Percentiles rank a stretch among this genome's conserved stretches.
Conservation (phyloP, 345 rosid genomes). For the Cardamine resedifolia region DNA sequence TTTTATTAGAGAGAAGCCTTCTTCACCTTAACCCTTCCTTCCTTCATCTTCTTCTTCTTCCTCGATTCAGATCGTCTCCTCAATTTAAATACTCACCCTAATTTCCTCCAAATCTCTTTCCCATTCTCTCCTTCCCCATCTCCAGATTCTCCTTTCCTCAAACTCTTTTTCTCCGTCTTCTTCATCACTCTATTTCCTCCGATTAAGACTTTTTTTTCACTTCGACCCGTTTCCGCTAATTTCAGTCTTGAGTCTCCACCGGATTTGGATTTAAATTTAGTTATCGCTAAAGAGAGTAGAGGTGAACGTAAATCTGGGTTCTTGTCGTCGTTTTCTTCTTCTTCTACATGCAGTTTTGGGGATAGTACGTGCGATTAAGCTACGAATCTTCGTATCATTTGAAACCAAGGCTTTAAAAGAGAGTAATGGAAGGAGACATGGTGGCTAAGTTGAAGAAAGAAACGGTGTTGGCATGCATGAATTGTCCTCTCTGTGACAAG, state of each 20-base stretch:
- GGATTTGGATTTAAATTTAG: conserved; percentile 44
- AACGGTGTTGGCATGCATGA: conserved; percentile 82
- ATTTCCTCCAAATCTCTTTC: background rate
- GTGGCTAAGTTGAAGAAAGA: conserved; percentile 71
- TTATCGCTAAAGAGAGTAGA: background rate
- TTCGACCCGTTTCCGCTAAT: background rate
- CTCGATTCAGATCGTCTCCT: conserved; percentile 36
- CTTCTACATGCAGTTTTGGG: conserved; percentile 48
- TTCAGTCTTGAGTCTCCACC: background rate
- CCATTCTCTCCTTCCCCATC: conserved; percentile 1
- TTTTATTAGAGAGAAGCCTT: background rate
- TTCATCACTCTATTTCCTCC: conserved; percentile 13
- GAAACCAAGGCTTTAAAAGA: background rate
- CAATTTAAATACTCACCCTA: background rate
- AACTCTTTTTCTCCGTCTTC: conserved; percentile 2
- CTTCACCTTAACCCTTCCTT: conserved; percentile 6
- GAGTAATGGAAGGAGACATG: conserved; percentile 43
- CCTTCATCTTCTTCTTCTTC: conserved; percentile 7
- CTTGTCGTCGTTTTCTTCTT: conserved; percentile 1
- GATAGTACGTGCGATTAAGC: conserved; percentile 38
- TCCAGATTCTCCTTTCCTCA: conserved; percentile 10
- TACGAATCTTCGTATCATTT: background rate
- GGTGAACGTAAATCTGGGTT: conserved; percentile 53
- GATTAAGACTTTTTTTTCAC: conserved; percentile 8
- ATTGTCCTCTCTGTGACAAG: conserved; percentile 76